phyloP scores from a whole-genome alignment of 179 eudicot species.

The Gypsophila paniculata region DNA sequence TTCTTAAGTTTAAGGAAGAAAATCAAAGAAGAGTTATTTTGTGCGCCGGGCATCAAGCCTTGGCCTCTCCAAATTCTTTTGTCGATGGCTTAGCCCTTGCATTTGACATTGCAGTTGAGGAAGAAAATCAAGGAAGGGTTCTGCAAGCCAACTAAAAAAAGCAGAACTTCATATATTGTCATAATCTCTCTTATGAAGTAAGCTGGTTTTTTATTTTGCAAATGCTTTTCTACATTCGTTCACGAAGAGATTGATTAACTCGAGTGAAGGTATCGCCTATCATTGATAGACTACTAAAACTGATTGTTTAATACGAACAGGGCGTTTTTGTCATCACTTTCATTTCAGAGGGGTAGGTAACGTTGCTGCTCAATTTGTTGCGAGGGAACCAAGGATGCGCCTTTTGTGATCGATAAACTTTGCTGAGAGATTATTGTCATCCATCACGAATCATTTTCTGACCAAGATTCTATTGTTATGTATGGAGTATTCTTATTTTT shows the following conservation, averaged over 20 bases:
- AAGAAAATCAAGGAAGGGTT: slow-evolving; percentile 48
- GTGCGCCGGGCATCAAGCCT: too few species aligned
- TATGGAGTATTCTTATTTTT: neutral
- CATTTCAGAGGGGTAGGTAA: slow-evolving; percentile 4
- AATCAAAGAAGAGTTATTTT: too few species aligned
- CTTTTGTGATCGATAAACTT: neutral
- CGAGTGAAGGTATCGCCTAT: neutral
- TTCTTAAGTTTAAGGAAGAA: too few species aligned
- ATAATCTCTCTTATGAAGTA: neutral
- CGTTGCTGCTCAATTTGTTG: neutral
- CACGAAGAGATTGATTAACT: neutral
- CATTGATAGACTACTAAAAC: neutral
- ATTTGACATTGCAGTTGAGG: slow-evolving; percentile 38
- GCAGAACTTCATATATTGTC: neutral
- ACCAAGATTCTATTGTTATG: neutral
- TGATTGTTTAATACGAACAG: neutral
- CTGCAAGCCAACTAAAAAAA: slow-evolving; percentile 49
- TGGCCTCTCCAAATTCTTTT: too few species aligned
- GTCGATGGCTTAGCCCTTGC: too few species aligned
- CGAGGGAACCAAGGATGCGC: neutral
- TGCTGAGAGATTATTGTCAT: neutral
- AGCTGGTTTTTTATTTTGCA: neutral
- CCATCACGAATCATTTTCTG: neutral
- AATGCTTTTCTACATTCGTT: slow-evolving; percentile 1
- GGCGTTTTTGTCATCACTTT: neutral